Conservation (phyloP, 495 filamentous ascomycete genomes). For the Annulohypoxylon stygium region DNA sequence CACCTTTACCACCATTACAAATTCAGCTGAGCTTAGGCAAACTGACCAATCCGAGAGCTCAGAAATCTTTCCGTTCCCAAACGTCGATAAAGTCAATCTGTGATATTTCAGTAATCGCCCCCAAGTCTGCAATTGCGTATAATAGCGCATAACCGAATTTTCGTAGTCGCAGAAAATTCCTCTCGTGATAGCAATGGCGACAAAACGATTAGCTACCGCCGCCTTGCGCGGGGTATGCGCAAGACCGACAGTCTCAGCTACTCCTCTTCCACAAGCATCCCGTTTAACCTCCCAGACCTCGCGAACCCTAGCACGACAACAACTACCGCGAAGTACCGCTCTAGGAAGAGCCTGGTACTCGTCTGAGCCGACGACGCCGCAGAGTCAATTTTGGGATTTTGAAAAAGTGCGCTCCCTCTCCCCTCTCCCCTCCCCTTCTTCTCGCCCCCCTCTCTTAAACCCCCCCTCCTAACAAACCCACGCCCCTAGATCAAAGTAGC, state of each 20-base stretch:
- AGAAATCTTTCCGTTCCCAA: background rate
- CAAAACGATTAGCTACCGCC: slow-evolving; percentile 33
- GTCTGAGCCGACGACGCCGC: slow-evolving; percentile 41
- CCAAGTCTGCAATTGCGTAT: background rate
- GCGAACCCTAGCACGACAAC: background rate
- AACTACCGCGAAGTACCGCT: background rate
- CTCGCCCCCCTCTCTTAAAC: slow-evolving; percentile 34
- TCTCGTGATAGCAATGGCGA: slow-evolving; percentile 18
- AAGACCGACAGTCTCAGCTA: background rate
- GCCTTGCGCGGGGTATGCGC: slow-evolving; percentile 18
- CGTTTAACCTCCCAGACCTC: slow-evolving; percentile 10
- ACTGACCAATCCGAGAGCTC: slow-evolving; percentile 12
- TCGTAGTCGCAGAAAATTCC: background rate
- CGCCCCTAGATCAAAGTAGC: slow-evolving; percentile 26
- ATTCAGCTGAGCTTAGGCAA: background rate
- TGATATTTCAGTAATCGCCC: background rate
- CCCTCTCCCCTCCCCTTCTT: slow-evolving; percentile 24
- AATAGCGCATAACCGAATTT: background rate
- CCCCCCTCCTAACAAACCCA: slow-evolving; percentile 45
- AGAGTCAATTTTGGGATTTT: slow-evolving; percentile 62
- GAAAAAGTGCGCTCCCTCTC: slow-evolving; percentile 54
- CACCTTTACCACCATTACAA: background rate
- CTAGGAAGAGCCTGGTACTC: slow-evolving; percentile 35
- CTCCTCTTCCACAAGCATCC: background rate
- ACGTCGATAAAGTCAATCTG: background rate